Evolutionary conservation across 257 asterid genomes (phyloP), one percentile per base, ranked within the genome.

Genomic region (Mentha longifolia): DNA sequence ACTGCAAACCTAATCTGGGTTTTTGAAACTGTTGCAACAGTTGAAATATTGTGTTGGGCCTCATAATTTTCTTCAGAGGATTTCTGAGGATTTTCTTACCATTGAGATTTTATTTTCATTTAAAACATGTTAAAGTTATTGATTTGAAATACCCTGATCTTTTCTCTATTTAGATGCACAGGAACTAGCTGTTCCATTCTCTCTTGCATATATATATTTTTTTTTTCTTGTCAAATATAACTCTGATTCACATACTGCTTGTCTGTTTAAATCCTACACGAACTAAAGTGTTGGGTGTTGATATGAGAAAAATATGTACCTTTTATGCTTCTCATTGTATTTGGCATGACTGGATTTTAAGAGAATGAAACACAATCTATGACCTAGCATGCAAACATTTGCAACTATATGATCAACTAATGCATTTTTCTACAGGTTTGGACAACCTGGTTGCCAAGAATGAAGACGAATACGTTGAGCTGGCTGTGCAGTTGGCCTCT

Each of bases 401-500:
- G 20, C 14, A 54, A 65, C 57, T 6, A 56, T 64, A 15, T 61
- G 22, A 69, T 62, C 39, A 52, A 61, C 25, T 30, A 33, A 8
- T 73, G 57, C 43, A 35, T 70, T 73, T 72, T 68, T 59, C 60
- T 74, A 14, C 89, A 95, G 99, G 99, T 67, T 74, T 88, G 81
- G 68, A 78, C 71, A 82, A 92, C 58, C 83, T 95, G 74, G 92
- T 90, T 19, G 97, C 99, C 16, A 75, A 75, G 73, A 78, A 82
- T 75, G 99, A 95, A 82, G 96, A 89, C 14, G 96, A 92, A 75
- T 95, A 95, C 57, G 97, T 92, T 47, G 79, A 83, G 74, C 74
- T 73, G 80, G 97, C 98, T 68, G 16, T 88, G 61, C 71, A 86
- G 71, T 77, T 95, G 75, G 97, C 95, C 61, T 82, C 93, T 0